Evolutionary conservation across 176 grass and related monocot genomes (phyloP).

Genomic region (Oryza longistaminata): DNA sequence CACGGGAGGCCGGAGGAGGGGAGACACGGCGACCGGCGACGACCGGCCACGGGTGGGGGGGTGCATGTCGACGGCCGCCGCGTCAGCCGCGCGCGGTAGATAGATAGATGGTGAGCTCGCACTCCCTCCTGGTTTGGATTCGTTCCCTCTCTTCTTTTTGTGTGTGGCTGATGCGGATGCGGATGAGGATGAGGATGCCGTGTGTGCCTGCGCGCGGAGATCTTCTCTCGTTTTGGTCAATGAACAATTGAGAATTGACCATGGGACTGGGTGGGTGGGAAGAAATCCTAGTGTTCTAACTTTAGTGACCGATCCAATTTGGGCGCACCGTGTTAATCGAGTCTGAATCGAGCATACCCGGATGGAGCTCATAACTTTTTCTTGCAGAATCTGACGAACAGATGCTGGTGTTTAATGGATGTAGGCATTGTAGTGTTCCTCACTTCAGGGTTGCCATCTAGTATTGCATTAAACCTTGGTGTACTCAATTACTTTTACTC

Average conservation of each 20-base stretch:
- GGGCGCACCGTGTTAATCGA: not conserved
- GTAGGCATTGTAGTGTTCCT: not conserved
- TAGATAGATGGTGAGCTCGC: not conserved
- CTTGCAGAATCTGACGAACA: not conserved
- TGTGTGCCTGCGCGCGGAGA: not conserved
- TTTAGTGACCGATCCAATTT: not conserved
- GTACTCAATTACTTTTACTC: not conserved
- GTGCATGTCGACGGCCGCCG: not conserved
- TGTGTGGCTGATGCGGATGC: not conserved
- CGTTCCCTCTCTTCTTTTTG: not conserved
- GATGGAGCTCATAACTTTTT: not conserved
- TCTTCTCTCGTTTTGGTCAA: not conserved
- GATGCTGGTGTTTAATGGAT: not conserved
- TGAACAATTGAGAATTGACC: too few relatives aligned
- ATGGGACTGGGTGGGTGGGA: not conserved
- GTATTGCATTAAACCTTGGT: not conserved
- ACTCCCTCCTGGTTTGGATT: too few relatives aligned
- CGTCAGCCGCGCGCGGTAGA: not conserved
- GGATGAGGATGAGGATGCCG: not conserved
- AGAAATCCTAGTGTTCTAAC: too few relatives aligned
- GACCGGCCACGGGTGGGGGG: not conserved
- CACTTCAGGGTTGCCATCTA: not conserved
- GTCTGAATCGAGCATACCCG: not conserved
- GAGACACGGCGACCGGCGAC: not conserved
- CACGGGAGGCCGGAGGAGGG: too few relatives aligned